Percentiles rank a stretch among this genome's conserved stretches.
Evolutionary conservation across 1,139 yeast species (phyloP).

Genomic region (Candida tropicalis): DNA sequence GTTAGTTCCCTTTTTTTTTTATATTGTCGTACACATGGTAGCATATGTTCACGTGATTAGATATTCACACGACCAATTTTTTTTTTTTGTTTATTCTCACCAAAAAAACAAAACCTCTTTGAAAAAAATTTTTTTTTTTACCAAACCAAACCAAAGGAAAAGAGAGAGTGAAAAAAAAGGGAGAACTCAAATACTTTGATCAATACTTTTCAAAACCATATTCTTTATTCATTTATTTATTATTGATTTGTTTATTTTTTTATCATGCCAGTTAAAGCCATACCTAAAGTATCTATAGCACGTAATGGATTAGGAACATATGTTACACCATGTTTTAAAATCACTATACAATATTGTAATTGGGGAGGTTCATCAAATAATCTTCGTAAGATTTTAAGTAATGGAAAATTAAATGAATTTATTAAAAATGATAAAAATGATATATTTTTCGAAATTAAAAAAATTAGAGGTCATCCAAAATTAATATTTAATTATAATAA

Average conservation of each 20-base stretch:
- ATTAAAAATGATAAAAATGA: conserved; percentile 65
- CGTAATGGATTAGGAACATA: conserved; percentile 85
- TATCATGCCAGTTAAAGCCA: conserved; percentile 51
- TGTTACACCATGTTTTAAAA: conserved; percentile 71
- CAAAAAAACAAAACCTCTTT: no score
- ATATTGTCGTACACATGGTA: no score
- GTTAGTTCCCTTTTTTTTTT: neutral
- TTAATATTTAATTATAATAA: conserved; percentile 66
- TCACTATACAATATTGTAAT: conserved; percentile 80
- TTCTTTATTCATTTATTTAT: neutral
- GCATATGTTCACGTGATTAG: neutral
- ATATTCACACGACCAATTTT: neutral
- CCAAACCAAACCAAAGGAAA: no score
- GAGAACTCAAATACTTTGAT: no score
- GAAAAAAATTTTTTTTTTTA: no score
- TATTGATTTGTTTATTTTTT: no score
- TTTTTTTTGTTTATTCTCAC: neutral
- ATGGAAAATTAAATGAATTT: conserved; percentile 54
- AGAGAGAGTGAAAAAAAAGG: no score
- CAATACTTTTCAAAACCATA: neutral
- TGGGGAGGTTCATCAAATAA: conserved; percentile 96
- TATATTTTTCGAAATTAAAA: conserved; percentile 69
- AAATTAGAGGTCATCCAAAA: conserved; percentile 82
- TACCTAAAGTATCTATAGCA: conserved; percentile 56
- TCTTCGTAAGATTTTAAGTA: conserved; percentile 65